Evolutionary conservation across 179 eudicot genomes (phyloP), one percentile per base, ranked within the genome.

Genomic region (Heliamphora pulchella): DNA sequence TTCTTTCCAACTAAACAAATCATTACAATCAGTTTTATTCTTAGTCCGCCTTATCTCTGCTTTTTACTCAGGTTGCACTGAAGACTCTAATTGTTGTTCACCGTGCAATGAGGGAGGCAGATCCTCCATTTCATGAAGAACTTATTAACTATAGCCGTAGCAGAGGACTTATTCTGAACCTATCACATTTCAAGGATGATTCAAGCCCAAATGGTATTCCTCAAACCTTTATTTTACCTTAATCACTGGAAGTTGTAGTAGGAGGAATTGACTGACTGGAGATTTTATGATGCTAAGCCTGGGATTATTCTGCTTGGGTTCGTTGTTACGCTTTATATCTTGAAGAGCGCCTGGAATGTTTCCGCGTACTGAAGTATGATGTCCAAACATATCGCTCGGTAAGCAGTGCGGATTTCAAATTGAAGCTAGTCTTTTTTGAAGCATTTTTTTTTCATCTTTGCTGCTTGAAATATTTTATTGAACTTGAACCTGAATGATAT

Each of bases 251-350:
- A 61, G 4, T 66, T 73, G 7, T 17, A 47, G 46, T 6, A 9
- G 70, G 51, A 61, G 61, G 57, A 39, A 66, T 55, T 80, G 48
- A 80, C 50, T 18, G 15, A 57, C 48, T 72, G 39, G n/a, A 67
- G 48, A 11, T 10, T 39, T 64, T 71, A 54, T 58, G 65, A 10
- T 71, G 66, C 70, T 22, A 62, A 87, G 89, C 88, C 79, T 83
- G 87, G 86, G 86, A 87, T 44, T 85, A 78, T 80, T 85, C 86
- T 82, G 46, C 81, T 8, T 87, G 89, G 88, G 81, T 85, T 53
- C 88, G 88, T 66, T 1, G 59, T 7, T 87, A 85, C 67, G 83
- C 89, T 71, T 20, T 80, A 43, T 87, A 81, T 61, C 78, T 87
- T 39, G 85, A 87, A 78, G 89, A 81, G 77, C 72, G 79, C 63